phyloP scores from a whole-genome alignment of 208 protist species.

The Leptomonas seymouri region DNA sequence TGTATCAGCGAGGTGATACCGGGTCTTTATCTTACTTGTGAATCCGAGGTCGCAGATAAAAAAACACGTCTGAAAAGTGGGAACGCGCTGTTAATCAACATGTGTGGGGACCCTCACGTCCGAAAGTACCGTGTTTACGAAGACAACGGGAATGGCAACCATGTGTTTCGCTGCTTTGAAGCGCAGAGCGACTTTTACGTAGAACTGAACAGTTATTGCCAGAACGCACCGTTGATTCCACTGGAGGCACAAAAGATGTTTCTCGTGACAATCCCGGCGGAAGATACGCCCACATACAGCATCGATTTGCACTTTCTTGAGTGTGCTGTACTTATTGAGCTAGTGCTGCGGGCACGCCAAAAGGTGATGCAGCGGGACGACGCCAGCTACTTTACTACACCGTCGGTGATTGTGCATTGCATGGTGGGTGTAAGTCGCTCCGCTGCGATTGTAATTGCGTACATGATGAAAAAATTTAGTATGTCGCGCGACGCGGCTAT shows the following conservation, averaged over 20 bases:
- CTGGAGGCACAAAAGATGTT: slow-evolving; percentile 54
- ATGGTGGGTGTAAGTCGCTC: slow-evolving; percentile 89
- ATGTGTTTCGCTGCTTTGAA: slow-evolving; percentile 38
- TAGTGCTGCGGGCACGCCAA: slow-evolving; percentile 49
- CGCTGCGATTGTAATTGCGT: slow-evolving; percentile 80
- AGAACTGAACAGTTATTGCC: slow-evolving; percentile 52
- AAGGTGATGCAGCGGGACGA: not conserved
- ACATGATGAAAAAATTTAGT: slow-evolving; percentile 76
- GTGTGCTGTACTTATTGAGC: slow-evolving; percentile 63
- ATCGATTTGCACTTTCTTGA: slow-evolving; percentile 73
- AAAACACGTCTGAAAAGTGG: slow-evolving; percentile 31
- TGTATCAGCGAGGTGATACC: slow-evolving; percentile 78
- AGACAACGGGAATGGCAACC: slow-evolving; percentile 8
- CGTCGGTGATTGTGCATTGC: slow-evolving; percentile 78
- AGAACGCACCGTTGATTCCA: slow-evolving; percentile 11
- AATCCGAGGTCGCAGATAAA: slow-evolving; percentile 47
- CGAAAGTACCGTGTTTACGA: slow-evolving; percentile 65
- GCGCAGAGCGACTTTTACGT: slow-evolving; percentile 48
- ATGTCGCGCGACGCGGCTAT: slow-evolving; percentile 63
- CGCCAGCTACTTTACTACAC: slow-evolving; percentile 9
- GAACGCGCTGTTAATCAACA: slow-evolving; percentile 68
- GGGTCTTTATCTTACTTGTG: slow-evolving; percentile 78
- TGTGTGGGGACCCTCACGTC: slow-evolving; percentile 57
- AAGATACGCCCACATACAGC: slow-evolving; percentile 75
- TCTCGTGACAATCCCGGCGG: slow-evolving; percentile 62